phyloP scores from a whole-genome alignment of 129 eudicot species.

The Daucus carota region DH1_v3.0 NC_030382.2:51509501-51510000 shows the following conservation, averaged over 20 bases:
- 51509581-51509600: background rate
- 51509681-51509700: background rate
- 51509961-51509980: background rate
- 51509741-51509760: conserved; percentile 37
- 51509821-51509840: conserved; percentile 85
- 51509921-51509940: background rate
- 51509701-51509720: background rate
- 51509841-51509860: conserved; percentile 72
- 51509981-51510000: background rate
- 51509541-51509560: background rate
- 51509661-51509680: too few species aligned
- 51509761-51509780: conserved; percentile 39
- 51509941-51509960: background rate
- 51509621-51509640: background rate
- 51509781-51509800: conserved; percentile 44
- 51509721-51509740: background rate
- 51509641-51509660: too few species aligned
- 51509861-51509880: conserved; percentile 88
- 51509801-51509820: conserved; percentile 87
- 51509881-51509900: background rate
- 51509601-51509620: background rate
- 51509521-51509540: background rate
- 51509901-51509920: background rate
- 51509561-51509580: background rate
- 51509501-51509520: background rate